Evolutionary conservation across 1,284 basidiomycete species (phyloP).

Genomic region (Neolentinus lepideus): DNA sequence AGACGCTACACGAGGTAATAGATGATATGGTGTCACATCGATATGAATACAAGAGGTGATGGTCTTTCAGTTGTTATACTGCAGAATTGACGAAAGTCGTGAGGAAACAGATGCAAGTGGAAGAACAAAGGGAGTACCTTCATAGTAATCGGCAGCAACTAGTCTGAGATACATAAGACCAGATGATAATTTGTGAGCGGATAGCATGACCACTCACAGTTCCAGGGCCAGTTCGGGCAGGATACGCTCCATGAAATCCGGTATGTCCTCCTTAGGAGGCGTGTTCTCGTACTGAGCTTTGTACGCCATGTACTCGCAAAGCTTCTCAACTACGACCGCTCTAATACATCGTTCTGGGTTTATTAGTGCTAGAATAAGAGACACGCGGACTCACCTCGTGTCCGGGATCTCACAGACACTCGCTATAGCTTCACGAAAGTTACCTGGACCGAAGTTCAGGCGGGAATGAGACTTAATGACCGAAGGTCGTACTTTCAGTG

Average conservation of each 20-base stretch:
- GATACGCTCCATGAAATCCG: conserved; percentile 74
- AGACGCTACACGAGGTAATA: no score
- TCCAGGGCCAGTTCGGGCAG: conserved; percentile 78
- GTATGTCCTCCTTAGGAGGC: conserved; percentile 61
- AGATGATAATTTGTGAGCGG: background rate
- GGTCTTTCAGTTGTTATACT: no score
- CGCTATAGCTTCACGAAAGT: conserved; percentile 41
- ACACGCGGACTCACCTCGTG: conserved; percentile 25
- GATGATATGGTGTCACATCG: no score
- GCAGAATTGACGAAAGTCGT: background rate
- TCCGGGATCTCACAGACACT: conserved; percentile 42
- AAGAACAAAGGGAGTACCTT: conserved; percentile 33
- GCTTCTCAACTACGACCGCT: conserved; percentile 72
- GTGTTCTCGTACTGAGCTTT: conserved; percentile 60
- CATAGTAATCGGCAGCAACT: conserved; percentile 68
- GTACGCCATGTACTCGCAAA: conserved; percentile 78
- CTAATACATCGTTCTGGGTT: conserved; percentile 26
- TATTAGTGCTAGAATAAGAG: background rate
- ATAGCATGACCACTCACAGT: conserved; percentile 46
- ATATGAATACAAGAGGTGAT: no score
- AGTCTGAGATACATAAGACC: conserved; percentile 31
- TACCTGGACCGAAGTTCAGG: conserved; percentile 23
- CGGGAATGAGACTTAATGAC: conserved; percentile 1
- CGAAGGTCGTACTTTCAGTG: conserved; percentile 21
- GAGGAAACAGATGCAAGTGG: background rate